phyloP scores from a whole-genome alignment of 1,284 basidiomycete genomes.

The Rhodofomes roseus region DNA sequence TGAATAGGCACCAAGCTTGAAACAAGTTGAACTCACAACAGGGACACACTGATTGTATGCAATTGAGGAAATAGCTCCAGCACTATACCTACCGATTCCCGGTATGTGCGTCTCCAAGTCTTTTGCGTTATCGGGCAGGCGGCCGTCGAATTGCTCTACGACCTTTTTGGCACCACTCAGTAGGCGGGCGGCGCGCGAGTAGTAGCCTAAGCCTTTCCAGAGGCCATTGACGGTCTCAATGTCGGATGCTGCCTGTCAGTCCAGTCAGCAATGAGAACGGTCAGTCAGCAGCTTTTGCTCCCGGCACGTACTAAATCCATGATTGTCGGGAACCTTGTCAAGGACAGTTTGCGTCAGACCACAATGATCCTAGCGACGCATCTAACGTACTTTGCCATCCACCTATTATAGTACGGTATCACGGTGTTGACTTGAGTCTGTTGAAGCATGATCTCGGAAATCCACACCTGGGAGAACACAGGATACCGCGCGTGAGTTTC shows the following conservation, averaged over 20 bases:
- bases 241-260: conserved; percentile 56
- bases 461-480: conserved; percentile 60
- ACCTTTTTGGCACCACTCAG: conserved; percentile 78
- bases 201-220: conserved; percentile 93
- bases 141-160: conserved; percentile 61
- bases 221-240: conserved; percentile 84
- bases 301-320: conserved; percentile 56
- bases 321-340: conserved; percentile 77
- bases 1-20: conserved; percentile 6
- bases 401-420: conserved; percentile 84
- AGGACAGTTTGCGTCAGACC: background rate
- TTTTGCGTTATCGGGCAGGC: conserved; percentile 76
- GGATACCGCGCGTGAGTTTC: background rate
- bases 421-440: conserved; percentile 92
- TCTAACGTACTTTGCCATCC: conserved; percentile 69
- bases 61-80: conserved; percentile 87
- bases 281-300: background rate
- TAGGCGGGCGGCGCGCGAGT: conserved; percentile 81
- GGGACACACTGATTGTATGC: conserved; percentile 83
- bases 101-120: conserved; percentile 84
- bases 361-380: conserved; percentile 1
- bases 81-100: conserved; percentile 90
- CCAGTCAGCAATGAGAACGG: conserved; percentile 1
- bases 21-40: conserved; percentile 55
- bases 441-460: conserved; percentile 96